Conservation (phyloP, 2,329 filamentous ascomycete species). For the Venturiaceae sp. region DNA sequence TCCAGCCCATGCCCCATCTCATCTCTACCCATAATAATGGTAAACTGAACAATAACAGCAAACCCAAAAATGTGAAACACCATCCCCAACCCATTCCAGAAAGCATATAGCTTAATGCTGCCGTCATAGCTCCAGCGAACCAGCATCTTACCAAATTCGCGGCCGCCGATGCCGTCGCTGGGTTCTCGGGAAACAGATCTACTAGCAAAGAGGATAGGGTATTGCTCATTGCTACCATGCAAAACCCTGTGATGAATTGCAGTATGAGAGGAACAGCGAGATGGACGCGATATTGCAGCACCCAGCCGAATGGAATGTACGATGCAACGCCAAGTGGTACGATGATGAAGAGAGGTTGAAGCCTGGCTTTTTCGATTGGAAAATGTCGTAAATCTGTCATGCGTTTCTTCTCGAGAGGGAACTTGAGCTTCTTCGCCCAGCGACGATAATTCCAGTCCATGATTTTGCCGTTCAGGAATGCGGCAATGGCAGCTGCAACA, state of each 20-base stretch:
- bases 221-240: not conserved
- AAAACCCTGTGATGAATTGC: slow-evolving; percentile 13
- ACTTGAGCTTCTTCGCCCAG: slow-evolving; percentile 22
- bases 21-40: not conserved
- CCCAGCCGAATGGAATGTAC: not conserved
- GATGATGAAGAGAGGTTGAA: slow-evolving; percentile 24
- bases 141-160: not conserved
- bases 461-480: slow-evolving; percentile 29
- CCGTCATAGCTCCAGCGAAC: not conserved
- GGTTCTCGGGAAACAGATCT: not conserved
- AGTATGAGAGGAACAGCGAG: slow-evolving; percentile 20
- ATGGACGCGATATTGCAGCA: slow-evolving; percentile 18
- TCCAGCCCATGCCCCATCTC: not conserved
- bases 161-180: not conserved
- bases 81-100: not conserved
- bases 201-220: not conserved
- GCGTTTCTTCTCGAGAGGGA: slow-evolving; percentile 13
- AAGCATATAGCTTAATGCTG: not conserved
- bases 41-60: not conserved
- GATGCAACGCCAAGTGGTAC: slow-evolving; percentile 23
- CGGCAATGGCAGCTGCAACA: slow-evolving; percentile 30
- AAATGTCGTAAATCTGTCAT: slow-evolving; percentile 26
- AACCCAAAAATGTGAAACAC: not conserved
- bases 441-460: slow-evolving; percentile 31
- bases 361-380: slow-evolving; percentile 27